Evolutionary conservation across 495 filamentous ascomycete species (phyloP), one percentile per base, ranked within the genome.

Genomic region (Neurospora sp.): DNA sequence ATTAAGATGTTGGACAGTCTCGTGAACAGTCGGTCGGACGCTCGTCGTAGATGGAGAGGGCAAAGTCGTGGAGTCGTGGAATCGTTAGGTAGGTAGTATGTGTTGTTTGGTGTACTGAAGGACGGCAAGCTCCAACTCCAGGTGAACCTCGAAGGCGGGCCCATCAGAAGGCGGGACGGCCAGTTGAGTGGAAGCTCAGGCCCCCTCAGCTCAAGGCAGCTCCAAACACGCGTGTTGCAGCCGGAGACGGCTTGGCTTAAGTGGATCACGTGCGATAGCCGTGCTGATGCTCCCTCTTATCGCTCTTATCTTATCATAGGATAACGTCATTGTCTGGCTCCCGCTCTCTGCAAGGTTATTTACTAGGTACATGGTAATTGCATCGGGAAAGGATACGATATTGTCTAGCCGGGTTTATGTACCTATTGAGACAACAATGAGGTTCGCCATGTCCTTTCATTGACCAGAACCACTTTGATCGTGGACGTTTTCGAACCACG

Each of bases 121-220:
- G 71, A 53, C 44, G 40, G 44, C 66, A 48, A 46, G 71, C 59
- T 37, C 72, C 14, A 66, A 66, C 53, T 35, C 27, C 14, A 35
- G 53, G 53, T 35, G 53, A 66, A 66, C 53, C 53, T 66, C 53
- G 27, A 66, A 66, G 53, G 53, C 53, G 53, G 53, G 27, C 27
- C 53, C 53, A 61, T 61, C 53, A 61, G 27, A 61, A 35, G 27
- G 53, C 27, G 53, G 53, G 53, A 66, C 27, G 69, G 70, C 68
- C 42, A 61, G 68, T 68, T 69, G 76, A 75, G 75, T 76, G 75
- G 73, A 70, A 80, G 77, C 78, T 80, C 27, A 66, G 70, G 75
- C 71, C 48, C 70, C 71, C 71, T 73, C 72, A 84, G 83, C 83
- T 83, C 82, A 84, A 85, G 84, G 84, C 84, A 86, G 84, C 83